phyloP scores from a whole-genome alignment of 257 asterid species.

The Osmanthus fragrans region DNA sequence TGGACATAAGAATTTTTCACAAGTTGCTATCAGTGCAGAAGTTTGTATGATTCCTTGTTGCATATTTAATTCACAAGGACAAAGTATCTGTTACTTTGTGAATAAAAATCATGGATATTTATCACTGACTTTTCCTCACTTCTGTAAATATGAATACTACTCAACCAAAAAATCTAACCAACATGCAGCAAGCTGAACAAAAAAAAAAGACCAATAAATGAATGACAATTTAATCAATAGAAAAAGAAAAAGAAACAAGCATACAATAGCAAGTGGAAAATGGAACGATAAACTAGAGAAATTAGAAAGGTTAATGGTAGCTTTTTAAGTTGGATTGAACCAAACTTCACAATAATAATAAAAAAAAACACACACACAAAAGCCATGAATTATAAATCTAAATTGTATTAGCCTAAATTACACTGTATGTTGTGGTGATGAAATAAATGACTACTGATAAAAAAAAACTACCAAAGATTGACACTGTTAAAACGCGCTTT shows the following conservation, averaged over 20 bases:
- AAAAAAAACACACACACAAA: no score
- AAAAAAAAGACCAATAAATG: not conserved
- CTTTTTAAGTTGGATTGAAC: not conserved
- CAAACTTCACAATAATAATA: no score
- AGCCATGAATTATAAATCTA: not conserved
- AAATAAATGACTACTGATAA: not conserved
- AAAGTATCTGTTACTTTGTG: not conserved
- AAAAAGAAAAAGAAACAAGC: not conserved
- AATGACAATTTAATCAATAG: not conserved
- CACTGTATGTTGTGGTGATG: no score
- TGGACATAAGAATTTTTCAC: not conserved
- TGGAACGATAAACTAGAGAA: not conserved
- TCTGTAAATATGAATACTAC: not conserved
- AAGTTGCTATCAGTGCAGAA: not conserved
- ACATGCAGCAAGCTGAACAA: not conserved
- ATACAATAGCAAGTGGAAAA: not conserved
- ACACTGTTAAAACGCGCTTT: not conserved
- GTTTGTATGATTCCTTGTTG: not conserved
- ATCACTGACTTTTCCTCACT: not conserved
- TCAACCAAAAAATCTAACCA: not conserved
- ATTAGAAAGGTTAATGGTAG: no score
- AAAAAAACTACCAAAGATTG: not conserved
- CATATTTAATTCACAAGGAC: not conserved
- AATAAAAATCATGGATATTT: not conserved
- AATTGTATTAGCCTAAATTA: not conserved